phyloP scores from a whole-genome alignment of 1,139 yeast genomes.

The Arxiozyma slooffiae region DNA sequence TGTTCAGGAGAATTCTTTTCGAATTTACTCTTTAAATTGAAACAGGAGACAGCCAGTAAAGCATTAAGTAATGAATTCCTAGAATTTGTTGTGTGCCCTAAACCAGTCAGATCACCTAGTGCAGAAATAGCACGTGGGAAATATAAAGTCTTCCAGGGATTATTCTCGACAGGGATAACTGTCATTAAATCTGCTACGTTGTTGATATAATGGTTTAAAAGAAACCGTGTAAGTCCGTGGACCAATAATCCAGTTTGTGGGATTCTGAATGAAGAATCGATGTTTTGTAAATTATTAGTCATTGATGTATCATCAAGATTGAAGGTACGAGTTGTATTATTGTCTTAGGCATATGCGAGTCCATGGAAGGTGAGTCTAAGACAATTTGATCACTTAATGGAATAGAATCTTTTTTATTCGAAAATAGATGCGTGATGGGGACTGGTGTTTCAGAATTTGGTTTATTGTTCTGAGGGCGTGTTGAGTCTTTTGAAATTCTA shows the following conservation, averaged over 20 bases:
- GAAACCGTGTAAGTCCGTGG: constrained; percentile 57
- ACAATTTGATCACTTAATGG: constrained; percentile 11
- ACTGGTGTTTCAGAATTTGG: neutral
- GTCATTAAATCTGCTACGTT: constrained; percentile 84
- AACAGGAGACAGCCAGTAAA: constrained; percentile 70
- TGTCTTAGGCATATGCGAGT: constrained; percentile 33
- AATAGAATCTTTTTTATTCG: neutral
- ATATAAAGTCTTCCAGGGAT: constrained; percentile 81
- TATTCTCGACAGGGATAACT: constrained; percentile 60
- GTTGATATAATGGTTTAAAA: constrained; percentile 64
- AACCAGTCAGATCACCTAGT: constrained; percentile 61
- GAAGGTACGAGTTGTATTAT: constrained; percentile 28
- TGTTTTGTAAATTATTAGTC: neutral
- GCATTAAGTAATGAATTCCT: constrained; percentile 74
- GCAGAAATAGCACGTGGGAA: constrained; percentile 77
- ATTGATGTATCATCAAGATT: constrained; percentile 14
- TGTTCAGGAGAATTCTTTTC: constrained; percentile 39
- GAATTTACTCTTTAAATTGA: constrained; percentile 66
- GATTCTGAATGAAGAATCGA: constrained; percentile 39
- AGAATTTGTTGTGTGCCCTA: constrained; percentile 68
- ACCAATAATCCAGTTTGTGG: constrained; percentile 56
- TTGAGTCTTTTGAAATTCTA: neutral
- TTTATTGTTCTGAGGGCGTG: neutral
- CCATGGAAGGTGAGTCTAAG: constrained; percentile 14
- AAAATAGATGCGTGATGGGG: constrained; percentile 2